Percentiles rank a stretch among this genome's conserved stretches.
Evolutionary conservation across 164 flowering plant genomes (phyloP).

Genomic region (Stephania yunnanensis): DNA sequence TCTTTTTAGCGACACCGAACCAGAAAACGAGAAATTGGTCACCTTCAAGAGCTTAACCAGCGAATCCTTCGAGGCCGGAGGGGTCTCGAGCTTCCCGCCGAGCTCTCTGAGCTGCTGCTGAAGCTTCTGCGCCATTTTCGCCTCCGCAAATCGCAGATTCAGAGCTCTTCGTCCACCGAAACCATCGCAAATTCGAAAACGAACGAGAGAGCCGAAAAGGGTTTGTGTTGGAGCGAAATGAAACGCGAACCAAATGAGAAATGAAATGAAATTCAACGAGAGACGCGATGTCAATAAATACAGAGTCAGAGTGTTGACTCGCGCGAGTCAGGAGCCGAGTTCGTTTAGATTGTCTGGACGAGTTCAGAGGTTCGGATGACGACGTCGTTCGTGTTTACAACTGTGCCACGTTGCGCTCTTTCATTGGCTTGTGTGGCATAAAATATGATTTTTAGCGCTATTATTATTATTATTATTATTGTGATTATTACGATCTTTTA

Average conservation of each 20-base stretch:
- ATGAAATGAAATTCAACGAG: constrained; percentile 9
- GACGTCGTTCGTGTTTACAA: background rate
- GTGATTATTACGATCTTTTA: no score
- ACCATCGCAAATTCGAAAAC: background rate
- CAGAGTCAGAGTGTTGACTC: background rate
- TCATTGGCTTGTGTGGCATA: no score
- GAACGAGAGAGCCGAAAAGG: background rate
- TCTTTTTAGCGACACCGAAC: background rate
- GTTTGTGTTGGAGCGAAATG: constrained; percentile 10
- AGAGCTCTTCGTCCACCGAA: background rate
- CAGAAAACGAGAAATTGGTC: background rate
- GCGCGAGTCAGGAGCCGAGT: background rate
- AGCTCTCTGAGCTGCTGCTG: constrained; percentile 66
- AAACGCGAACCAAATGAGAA: constrained; percentile 13
- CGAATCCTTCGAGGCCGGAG: constrained; percentile 66
- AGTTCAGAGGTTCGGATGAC: background rate
- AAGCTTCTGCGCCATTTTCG: constrained; percentile 48
- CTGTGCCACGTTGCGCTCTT: no score
- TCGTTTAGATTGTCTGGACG: background rate
- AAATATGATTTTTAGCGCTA: no score
- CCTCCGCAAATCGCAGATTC: background rate
- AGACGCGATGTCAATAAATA: no score
- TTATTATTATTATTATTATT: no score
- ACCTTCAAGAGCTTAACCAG: constrained; percentile 84
- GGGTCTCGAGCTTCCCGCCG: constrained; percentile 76